Base-by-base conservation (phyloP, 2,329 filamentous ascomycete species). In the Sarocladium brachiariae region DNA sequence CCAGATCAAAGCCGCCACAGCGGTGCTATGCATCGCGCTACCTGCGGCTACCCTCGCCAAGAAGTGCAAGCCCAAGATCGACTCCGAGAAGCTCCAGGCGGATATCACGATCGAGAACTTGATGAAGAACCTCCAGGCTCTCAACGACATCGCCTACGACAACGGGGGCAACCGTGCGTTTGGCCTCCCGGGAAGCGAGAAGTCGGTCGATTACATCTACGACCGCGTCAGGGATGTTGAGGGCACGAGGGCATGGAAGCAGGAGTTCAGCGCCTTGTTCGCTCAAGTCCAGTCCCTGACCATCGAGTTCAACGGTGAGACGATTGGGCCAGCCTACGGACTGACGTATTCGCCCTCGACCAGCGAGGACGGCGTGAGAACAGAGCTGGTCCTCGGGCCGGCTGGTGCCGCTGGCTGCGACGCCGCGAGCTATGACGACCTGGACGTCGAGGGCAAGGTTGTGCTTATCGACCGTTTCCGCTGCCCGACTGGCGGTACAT, bases 141-240 rank as follows among this genome's bases (percentile, higher is more conserved):
- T 77, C n/a, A 64, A 76, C 52, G 57, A 64, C 4, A 75, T 77
- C 41, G 74, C 73, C 31, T 66, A 66, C 45, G 67, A 65, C 34
- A 74, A 77, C 55, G 73, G 73, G 1, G 75, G 74, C 6, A 78
- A 78, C 61, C 68, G 74, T 49, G 74, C 74, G n/a, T 77, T 77
- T 54, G 74, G 74, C 18, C 66, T 73, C 3, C 71, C 73, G 1
- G 74, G 74, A 4, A 77, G 72, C 56, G 67, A 64, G 25, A 73
- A 73, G 6, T 76, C 73, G 0, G 71, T 75, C 24, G 70, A 76
- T 47, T 77, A 73, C 56, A 67, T 78, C 55, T 69, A 70, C 47
- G 67, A 66, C n/a, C 66, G 69, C 27, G 65, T 75, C 7, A 67
- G 67, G 25, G 67, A 70, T n/a, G 64, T 69, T 5, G 54, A 66